Percentiles rank a stretch among this genome's conserved stretches.
These are phyloP conservation scores for Zea luxurians DNA, from an alignment of 176 grass and related monocot species.

Conservation along the genomic window DNA sequence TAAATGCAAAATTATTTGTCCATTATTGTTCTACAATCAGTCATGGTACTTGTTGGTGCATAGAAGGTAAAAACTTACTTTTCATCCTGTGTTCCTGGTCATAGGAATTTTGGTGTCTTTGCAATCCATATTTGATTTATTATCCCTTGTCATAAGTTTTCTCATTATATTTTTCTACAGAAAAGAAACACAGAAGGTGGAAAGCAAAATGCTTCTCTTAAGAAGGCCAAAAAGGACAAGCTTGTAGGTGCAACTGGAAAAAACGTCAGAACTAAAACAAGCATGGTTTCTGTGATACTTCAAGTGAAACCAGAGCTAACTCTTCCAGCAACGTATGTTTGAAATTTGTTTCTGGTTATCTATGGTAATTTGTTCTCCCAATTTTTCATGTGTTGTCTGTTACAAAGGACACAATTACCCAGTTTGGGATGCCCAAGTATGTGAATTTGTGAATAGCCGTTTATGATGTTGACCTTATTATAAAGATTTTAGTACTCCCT, in stretches of 20 bases:
- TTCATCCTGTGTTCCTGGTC: background rate
- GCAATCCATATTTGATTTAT: background rate
- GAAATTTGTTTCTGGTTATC: background rate
- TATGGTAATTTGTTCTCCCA: too few species aligned
- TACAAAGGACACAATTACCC: too few species aligned
- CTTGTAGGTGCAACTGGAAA: slow-evolving; percentile 67
- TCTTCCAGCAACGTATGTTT: slow-evolving; percentile 72
- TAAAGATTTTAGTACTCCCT: background rate
- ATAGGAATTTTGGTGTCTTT: background rate
- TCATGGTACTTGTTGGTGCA: too few species aligned
- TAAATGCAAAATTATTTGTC: too few species aligned
- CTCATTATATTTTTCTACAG: slow-evolving; percentile 49
- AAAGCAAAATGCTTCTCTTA: slow-evolving; percentile 68
- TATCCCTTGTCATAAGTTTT: slow-evolving; percentile 35
- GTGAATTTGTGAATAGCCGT: slow-evolving; percentile 33
- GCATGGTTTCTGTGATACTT: slow-evolving; percentile 62
- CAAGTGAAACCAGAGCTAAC: slow-evolving; percentile 86
- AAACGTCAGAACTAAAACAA: slow-evolving; percentile 65
- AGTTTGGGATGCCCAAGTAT: slow-evolving; percentile 71
- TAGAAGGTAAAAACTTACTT: too few species aligned
- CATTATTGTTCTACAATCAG: too few species aligned
- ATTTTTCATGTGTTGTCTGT: too few species aligned
- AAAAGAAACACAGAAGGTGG: slow-evolving; percentile 76
- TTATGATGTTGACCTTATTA: slow-evolving; percentile 6
- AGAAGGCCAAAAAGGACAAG: slow-evolving; percentile 96